phyloP scores from a whole-genome alignment of 2,329 filamentous ascomycete species.

The Diaporthe humulicola region DNA sequence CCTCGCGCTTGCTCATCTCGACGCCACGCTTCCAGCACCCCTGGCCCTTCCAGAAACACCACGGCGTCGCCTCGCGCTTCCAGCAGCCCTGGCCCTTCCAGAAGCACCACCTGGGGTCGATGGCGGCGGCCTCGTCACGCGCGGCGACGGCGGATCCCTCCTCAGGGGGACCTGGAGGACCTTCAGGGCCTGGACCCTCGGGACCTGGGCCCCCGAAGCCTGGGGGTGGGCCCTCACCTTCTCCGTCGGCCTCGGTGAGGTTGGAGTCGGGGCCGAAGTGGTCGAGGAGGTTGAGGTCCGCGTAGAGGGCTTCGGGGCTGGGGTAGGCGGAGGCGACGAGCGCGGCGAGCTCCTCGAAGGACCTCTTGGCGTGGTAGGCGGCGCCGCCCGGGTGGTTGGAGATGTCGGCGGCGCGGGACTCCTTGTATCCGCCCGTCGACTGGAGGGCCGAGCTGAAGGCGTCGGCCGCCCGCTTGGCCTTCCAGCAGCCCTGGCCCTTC shows the following conservation, averaged over 20 bases:
- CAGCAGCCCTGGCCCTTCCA: constrained; percentile 51
- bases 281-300: constrained; percentile 47
- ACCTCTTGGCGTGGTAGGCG: constrained; percentile 54
- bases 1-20: constrained; percentile 37
- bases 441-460: constrained; percentile 49
- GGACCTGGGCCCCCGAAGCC: constrained; percentile 15
- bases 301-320: constrained; percentile 51
- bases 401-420: constrained; percentile 47
- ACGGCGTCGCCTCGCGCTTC: constrained; percentile 43
- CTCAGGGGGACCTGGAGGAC: too few species aligned
- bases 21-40: constrained; percentile 39
- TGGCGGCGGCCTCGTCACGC: constrained; percentile 33
- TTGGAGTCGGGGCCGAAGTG: constrained; percentile 43
- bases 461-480: constrained; percentile 56
- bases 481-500: constrained; percentile 58
- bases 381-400: constrained; percentile 52
- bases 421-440: constrained; percentile 42
- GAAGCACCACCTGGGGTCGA: constrained; percentile 38
- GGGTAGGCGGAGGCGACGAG: constrained; percentile 49
- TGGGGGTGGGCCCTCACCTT: constrained; percentile 17
- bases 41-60: constrained; percentile 35
- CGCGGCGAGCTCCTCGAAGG: constrained; percentile 55
- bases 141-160: constrained; percentile 11
- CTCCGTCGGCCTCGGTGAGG: constrained; percentile 42
- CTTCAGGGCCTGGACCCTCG: too few species aligned